These are phyloP conservation scores for Aspergillus pseudoviridinutans DNA, from an alignment of 2,329 filamentous ascomycete genomes.

Conservation along the genomic window DNA sequence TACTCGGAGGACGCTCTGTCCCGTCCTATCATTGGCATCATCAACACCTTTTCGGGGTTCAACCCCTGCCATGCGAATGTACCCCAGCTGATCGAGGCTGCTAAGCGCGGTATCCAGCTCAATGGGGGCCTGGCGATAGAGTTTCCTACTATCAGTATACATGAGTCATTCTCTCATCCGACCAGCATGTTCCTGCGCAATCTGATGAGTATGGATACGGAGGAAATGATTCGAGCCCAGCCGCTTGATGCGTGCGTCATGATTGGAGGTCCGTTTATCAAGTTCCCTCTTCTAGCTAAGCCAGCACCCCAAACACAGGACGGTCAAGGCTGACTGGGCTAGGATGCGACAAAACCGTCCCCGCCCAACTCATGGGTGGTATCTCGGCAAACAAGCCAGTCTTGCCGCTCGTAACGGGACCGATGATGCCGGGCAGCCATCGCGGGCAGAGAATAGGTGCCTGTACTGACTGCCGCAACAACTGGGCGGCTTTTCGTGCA, in stretches of 20 bases:
- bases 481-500: slow-evolving; percentile 67
- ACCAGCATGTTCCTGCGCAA: slow-evolving; percentile 74
- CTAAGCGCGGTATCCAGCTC: slow-evolving; percentile 64
- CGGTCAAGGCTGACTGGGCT: not conserved
- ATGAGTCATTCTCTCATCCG: slow-evolving; percentile 65
- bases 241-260: slow-evolving; percentile 65
- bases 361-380: slow-evolving; percentile 71
- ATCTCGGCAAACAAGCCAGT: slow-evolving; percentile 71
- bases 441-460: slow-evolving; percentile 63
- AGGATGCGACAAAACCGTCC: slow-evolving; percentile 72
- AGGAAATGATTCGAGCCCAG: slow-evolving; percentile 72
- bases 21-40: slow-evolving; percentile 68
- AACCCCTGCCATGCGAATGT: slow-evolving; percentile 72
- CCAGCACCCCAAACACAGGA: not conserved
- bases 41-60: slow-evolving; percentile 69
- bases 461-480: slow-evolving; percentile 70
- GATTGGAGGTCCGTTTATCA: slow-evolving; percentile 54
- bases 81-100: slow-evolving; percentile 67
- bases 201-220: slow-evolving; percentile 75
- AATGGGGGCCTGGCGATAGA: slow-evolving; percentile 65
- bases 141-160: slow-evolving; percentile 69
- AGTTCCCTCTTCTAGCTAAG: not conserved
- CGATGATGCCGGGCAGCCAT: slow-evolving; percentile 71
- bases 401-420: slow-evolving; percentile 65
- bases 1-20: slow-evolving; percentile 69